Conservation (phyloP, 768 basidiomycete genomes). For the Nidularia pulvinata region DNA sequence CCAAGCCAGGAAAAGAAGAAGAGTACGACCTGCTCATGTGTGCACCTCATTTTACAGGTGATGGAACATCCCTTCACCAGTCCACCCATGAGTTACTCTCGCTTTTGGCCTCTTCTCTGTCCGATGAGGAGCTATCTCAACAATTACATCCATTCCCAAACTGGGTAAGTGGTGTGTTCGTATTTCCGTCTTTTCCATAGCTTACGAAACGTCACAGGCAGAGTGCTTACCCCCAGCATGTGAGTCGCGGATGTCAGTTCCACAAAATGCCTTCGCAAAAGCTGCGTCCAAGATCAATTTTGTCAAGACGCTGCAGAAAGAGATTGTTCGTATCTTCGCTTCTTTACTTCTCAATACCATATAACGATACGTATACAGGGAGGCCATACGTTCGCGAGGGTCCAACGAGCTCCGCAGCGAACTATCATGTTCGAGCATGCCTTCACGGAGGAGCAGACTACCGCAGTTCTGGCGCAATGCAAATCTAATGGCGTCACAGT, state of each 20-base stretch:
- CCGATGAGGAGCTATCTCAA: slow-evolving; percentile 14
- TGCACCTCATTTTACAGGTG: slow-evolving; percentile 67
- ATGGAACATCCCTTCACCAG: slow-evolving; percentile 66
- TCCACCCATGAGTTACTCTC: slow-evolving; percentile 65
- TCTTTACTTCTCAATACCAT: background rate
- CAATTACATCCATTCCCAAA: slow-evolving; percentile 8
- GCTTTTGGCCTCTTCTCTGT: slow-evolving; percentile 22
- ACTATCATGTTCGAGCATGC: slow-evolving; percentile 26
- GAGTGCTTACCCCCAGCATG: slow-evolving; percentile 22
- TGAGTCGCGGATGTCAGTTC: slow-evolving; percentile 19
- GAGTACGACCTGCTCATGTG: slow-evolving; percentile 50
- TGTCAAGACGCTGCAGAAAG: slow-evolving; percentile 36
- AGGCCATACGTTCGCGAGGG: slow-evolving; percentile 53
- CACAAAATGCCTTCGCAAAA: slow-evolving; percentile 14
- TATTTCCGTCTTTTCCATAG: too few relatives aligned
- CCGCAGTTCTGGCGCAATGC: slow-evolving; percentile 51
- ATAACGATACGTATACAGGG: slow-evolving; percentile 31
- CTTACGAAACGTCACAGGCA: too few relatives aligned
- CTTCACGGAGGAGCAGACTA: slow-evolving; percentile 28
- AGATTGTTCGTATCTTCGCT: slow-evolving; percentile 32
- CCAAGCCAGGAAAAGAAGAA: slow-evolving; percentile 1
- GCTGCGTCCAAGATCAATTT: slow-evolving; percentile 51
- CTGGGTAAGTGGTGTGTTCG: slow-evolving; percentile 13
- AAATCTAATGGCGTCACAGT: slow-evolving; percentile 61
- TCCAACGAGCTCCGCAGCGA: slow-evolving; percentile 28